Percentiles rank a stretch among this genome's conserved stretches.
phyloP scores from a whole-genome alignment of 164 flowering plant species.

The Dillenia turbinata region DNA sequence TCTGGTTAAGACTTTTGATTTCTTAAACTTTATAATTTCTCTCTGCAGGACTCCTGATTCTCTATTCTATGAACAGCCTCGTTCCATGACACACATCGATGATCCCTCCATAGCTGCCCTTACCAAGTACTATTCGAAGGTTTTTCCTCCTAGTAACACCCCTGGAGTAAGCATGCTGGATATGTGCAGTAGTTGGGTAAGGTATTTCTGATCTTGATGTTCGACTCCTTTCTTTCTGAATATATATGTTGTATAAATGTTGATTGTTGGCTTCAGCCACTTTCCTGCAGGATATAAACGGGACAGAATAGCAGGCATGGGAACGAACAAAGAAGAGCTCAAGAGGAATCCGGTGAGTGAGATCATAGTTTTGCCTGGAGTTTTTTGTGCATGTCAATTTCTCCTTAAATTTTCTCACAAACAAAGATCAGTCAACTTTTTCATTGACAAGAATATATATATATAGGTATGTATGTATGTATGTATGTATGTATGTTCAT shows the following conservation, averaged over 20 bases:
- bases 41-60: conserved; percentile 70
- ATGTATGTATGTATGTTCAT: neutral
- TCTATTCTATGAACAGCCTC: conserved; percentile 73
- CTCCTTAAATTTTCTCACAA: neutral
- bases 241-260: neutral
- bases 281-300: conserved; percentile 90
- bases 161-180: conserved; percentile 81
- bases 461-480: no score
- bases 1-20: neutral
- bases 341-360: conserved; percentile 64
- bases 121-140: conserved; percentile 76
- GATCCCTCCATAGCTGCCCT: conserved; percentile 93
- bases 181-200: conserved; percentile 97
- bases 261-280: conserved; percentile 44
- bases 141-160: conserved; percentile 82
- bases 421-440: neutral
- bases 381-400: neutral
- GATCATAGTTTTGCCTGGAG: no score
- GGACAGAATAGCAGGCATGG: conserved; percentile 75
- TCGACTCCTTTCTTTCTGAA: neutral
- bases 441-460: neutral
- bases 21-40: conserved; percentile 1
- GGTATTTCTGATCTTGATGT: conserved; percentile 12
- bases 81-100: conserved; percentile 93
- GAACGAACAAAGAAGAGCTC: conserved; percentile 92